Evolutionary conservation across 73 alveolate species (phyloP).

Genomic region (Blepharisma stoltei): DNA sequence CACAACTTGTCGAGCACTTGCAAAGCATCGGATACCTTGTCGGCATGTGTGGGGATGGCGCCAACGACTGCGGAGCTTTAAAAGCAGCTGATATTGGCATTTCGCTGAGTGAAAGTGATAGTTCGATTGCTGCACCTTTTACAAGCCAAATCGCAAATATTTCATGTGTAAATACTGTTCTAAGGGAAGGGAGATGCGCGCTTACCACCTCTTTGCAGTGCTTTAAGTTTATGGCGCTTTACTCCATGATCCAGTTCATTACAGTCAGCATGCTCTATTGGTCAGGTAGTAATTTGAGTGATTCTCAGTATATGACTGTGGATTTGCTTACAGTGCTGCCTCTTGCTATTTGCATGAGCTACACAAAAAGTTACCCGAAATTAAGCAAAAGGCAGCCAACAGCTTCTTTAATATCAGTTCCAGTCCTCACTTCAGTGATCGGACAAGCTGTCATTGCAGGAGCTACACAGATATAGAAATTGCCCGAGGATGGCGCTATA

Average conservation of each 20-base stretch:
- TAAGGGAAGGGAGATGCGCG: constrained; percentile 63
- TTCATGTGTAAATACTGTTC: constrained; percentile 45
- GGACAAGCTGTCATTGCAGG: constrained; percentile 19
- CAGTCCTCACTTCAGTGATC: constrained; percentile 9
- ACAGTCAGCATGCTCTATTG: constrained; percentile 44
- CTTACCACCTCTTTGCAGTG: constrained; percentile 52
- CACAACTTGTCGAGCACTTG: constrained; percentile 31
- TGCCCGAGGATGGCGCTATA: too few species aligned
- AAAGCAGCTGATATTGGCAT: constrained; percentile 66
- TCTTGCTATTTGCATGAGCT: constrained; percentile 2
- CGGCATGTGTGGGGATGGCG: constrained; percentile 76
- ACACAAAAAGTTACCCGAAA: not conserved
- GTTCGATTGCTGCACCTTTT: constrained; percentile 80
- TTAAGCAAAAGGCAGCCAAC: constrained; percentile 10
- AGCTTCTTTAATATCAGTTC: constrained; percentile 20
- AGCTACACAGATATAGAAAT: constrained; percentile 26
- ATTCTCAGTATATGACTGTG: not conserved
- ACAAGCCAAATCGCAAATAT: constrained; percentile 47
- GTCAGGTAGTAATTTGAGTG: not conserved
- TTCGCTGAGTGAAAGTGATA: constrained; percentile 67
- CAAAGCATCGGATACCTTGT: constrained; percentile 30
- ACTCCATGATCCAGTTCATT: constrained; percentile 56
- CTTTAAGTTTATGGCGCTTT: constrained; percentile 60
- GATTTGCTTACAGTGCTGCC: constrained; percentile 19
- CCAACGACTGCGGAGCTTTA: constrained; percentile 73